phyloP scores from a whole-genome alignment of 352 stramenopile genomes.

The Ophiocytium majus region DNA sequence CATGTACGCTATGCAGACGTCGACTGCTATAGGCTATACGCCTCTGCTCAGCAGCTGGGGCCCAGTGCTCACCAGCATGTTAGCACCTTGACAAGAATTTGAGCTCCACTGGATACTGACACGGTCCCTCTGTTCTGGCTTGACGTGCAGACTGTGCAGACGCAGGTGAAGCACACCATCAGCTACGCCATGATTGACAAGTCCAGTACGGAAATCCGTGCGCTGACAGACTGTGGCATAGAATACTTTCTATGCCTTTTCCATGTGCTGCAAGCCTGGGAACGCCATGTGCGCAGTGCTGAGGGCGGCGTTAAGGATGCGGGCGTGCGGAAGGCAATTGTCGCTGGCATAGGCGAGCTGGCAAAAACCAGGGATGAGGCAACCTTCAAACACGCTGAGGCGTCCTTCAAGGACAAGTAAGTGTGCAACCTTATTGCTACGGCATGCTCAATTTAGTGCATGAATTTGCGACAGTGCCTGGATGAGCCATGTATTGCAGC shows the following conservation, averaged over 20 bases:
- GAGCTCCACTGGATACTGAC: too few species aligned
- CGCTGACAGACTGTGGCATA: neutral
- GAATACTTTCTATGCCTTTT: neutral
- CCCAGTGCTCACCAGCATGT: too few species aligned
- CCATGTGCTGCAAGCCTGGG: neutral
- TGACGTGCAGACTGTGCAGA: neutral
- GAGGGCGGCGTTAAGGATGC: neutral
- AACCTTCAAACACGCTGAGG: neutral
- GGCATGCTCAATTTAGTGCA: too few species aligned
- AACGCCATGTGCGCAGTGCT: neutral
- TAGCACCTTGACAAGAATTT: too few species aligned
- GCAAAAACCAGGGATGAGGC: neutral
- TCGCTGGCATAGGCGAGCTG: neutral
- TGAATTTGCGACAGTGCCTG: too few species aligned
- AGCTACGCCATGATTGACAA: neutral
- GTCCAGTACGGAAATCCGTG: neutral
- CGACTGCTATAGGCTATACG: too few species aligned
- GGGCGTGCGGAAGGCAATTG: neutral
- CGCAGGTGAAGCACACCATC: neutral
- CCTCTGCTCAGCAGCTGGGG: too few species aligned
- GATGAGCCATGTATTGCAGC: too few species aligned
- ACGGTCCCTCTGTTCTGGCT: too few species aligned
- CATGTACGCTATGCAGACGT: too few species aligned
- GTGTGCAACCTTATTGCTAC: neutral
- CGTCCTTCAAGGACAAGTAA: neutral